Base-by-base conservation (phyloP, 2,329 filamentous ascomycete species). In the Colletotrichum cereale region DNA sequence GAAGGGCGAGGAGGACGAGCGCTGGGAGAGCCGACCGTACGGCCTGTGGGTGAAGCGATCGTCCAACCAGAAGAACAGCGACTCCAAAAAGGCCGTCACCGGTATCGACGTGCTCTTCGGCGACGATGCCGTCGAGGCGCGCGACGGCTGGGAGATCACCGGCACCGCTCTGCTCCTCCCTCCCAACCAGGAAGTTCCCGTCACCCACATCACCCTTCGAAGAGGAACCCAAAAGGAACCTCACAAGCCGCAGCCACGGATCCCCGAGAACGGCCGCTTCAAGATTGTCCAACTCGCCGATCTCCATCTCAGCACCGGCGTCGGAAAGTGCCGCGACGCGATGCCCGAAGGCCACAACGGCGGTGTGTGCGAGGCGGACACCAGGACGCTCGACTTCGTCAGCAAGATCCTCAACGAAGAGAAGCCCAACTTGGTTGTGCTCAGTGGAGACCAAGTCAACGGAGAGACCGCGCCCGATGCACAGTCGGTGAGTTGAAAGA, bases 231-330 rank as follows among this genome's bases (percentile, higher is more conserved):
- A 89, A 29, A 84, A 85, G 29, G 89, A 91, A 74, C 81, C 87
- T 44, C 88, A 90, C 77, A 95, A 92, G 79, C 92, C 93, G 0
- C 85, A 90, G 48, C 93, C 92, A 14, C 90, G 93, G 70, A 94
- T 99, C 74, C 89, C 90, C 53, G 94, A 97, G 73, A 94, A 96
- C 79, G 96, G 96, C 38, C 94, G 92, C 76, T 98, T 98, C 85
- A 98, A 98, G 85, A 97, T 99, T 74, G 90, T 99, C 88, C 96
- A 99, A 82, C 86, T 97, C 66, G 93, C 95, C n/a, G 96, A 99
- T 83, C 84, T 98, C 73, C 96, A 99, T 81, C 84, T 99, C 67
- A 96, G 94, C 78, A 99, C 96, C 2, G 96, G 96, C 12, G 87
- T 95, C 6, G 96, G 96, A 12, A 83, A 83, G 55, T 99, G 96